Conservation (phyloP, 768 basidiomycete species). For the Rhizopogon roseolus region DNA sequence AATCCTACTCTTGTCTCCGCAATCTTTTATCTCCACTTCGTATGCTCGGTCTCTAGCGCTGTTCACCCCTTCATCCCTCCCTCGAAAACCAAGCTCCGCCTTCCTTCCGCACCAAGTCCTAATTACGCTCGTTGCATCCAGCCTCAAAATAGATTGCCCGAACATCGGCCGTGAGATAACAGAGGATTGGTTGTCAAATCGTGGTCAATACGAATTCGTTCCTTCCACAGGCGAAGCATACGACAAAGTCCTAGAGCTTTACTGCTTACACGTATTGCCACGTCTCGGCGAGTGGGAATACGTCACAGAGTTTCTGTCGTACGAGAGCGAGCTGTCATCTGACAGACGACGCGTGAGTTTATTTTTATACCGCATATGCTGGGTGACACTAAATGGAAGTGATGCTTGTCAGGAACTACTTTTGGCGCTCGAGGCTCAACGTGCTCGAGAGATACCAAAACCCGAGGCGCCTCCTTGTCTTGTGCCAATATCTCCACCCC, state of each 20-base stretch:
- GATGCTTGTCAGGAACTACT: conserved; percentile 27
- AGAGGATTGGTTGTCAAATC: conserved; percentile 74
- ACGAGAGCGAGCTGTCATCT: conserved; percentile 59
- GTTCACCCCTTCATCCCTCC: conserved; percentile 50
- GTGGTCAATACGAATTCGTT: conserved; percentile 34
- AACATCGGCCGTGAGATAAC: conserved; percentile 59
- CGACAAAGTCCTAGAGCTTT: conserved; percentile 70
- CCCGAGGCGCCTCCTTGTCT: conserved; percentile 15
- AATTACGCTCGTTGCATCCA: conserved; percentile 64
- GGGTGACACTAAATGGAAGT: conserved; percentile 5
- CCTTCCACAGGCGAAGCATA: conserved; percentile 49
- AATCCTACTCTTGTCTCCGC: conserved; percentile 53
- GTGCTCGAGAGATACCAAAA: conserved; percentile 23
- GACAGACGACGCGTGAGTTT: conserved; percentile 48
- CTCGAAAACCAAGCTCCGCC: conserved; percentile 39
- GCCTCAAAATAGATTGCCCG: conserved; percentile 60
- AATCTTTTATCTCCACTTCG: conserved; percentile 48
- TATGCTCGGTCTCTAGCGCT: conserved; percentile 62
- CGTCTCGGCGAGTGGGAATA: conserved; percentile 77
- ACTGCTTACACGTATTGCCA: conserved; percentile 69
- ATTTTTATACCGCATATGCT: background rate
- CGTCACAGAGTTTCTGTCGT: conserved; percentile 68
- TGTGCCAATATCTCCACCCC: conserved; percentile 18
- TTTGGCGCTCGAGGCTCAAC: conserved; percentile 25
- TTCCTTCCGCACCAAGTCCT: conserved; percentile 69